These are phyloP conservation scores for Penicillium fuscoglaucum DNA, from an alignment of 2,329 filamentous ascomycete genomes.

Conservation along the genomic window DNA sequence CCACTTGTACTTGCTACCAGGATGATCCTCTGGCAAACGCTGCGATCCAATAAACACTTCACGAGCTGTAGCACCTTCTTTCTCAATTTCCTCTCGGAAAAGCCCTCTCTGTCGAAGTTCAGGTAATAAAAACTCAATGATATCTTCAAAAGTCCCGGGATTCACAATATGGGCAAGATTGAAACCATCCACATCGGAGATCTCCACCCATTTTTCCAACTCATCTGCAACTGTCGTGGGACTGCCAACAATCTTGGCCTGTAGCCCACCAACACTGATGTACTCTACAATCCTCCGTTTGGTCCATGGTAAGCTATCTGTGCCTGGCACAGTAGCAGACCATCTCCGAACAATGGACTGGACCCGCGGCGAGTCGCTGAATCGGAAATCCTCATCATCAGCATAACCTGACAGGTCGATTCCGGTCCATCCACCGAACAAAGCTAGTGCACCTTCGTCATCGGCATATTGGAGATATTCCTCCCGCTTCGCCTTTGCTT, in stretches of 20 bases:
- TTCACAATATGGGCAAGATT: conserved; percentile 23
- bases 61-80: conserved; percentile 6
- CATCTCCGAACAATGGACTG: conserved; percentile 33
- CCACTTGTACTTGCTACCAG: conserved; percentile 11
- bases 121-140: conserved; percentile 24
- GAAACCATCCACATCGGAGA: conserved; percentile 26
- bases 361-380: conserved; percentile 37
- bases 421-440: conserved; percentile 48
- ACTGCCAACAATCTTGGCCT: conserved; percentile 6
- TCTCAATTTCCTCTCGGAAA: conserved; percentile 1
- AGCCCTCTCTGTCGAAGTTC: conserved; percentile 12
- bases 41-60: conserved; percentile 7
- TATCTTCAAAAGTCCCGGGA: conserved; percentile 26
- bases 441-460: conserved; percentile 40
- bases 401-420: conserved; percentile 22
- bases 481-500: conserved; percentile 42
- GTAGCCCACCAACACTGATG: conserved; percentile 19
- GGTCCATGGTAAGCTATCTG: conserved; percentile 33
- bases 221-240: conserved; percentile 8
- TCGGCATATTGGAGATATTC: conserved; percentile 43
- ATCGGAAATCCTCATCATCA: conserved; percentile 44
- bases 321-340: conserved; percentile 36
- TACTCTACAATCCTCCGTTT: conserved; percentile 29
- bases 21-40: conserved; percentile 8
- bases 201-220: conserved; percentile 20